Conservation (phyloP, 345 rosid species). For the Ceriops zippeliana region DNA sequence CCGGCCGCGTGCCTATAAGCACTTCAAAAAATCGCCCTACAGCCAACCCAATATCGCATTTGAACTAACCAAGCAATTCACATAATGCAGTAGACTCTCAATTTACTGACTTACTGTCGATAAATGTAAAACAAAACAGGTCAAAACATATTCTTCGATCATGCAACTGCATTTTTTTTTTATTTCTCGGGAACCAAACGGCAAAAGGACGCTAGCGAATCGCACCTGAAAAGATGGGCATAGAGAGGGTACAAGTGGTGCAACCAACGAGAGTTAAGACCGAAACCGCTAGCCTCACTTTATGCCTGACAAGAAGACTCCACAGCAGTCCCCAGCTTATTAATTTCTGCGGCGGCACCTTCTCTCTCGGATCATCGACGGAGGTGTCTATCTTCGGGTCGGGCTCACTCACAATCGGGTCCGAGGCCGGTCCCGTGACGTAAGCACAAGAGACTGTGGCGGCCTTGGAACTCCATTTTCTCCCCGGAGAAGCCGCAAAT, state of each 20-base stretch:
- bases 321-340: conserved; percentile 62
- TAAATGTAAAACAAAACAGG: too few species aligned
- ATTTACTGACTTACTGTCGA: too few species aligned
- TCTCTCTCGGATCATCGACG: conserved; percentile 24
- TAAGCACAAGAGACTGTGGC: conserved; percentile 46
- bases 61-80: too few species aligned
- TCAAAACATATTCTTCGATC: too few species aligned
- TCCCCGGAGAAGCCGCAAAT: conserved; percentile 11
- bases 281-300: conserved; percentile 47
- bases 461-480: conserved; percentile 16
- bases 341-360: conserved; percentile 39
- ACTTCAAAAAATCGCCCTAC: conserved; percentile 79
- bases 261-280: conserved; percentile 58
- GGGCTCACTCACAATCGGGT: conserved; percentile 28
- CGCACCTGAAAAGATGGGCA: conserved; percentile 84
- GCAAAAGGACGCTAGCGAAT: neutral
- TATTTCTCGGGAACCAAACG: neutral
- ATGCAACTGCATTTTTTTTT: too few species aligned
- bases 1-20: too few species aligned
- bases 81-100: too few species aligned
- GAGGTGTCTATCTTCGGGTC: conserved; percentile 41
- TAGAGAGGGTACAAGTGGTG: conserved; percentile 78
- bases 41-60: neutral
- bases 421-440: conserved; percentile 45
- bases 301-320: conserved; percentile 60